phyloP scores from a whole-genome alignment of 192 early-diverging fungal genomes.

The Fimicolochytrium jonesii region DNA sequence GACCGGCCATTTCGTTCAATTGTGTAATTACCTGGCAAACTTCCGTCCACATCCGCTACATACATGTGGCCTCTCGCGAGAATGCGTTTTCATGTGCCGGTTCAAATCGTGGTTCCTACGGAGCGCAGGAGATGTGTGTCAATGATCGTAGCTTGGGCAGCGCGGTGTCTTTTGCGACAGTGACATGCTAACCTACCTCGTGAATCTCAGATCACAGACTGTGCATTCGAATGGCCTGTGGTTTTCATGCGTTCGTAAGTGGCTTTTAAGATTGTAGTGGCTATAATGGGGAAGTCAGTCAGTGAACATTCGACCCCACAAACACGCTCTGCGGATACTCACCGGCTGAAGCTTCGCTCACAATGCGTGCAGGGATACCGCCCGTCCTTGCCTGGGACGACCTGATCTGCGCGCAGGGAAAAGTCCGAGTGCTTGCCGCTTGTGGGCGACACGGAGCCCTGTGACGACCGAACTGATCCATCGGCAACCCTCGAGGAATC shows the following conservation, averaged over 20 bases:
- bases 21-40: slow-evolving; percentile 29
- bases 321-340: neutral
- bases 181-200: slow-evolving; percentile 37
- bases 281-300: slow-evolving; percentile 17
- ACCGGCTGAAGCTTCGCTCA: slow-evolving; percentile 29
- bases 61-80: slow-evolving; percentile 29
- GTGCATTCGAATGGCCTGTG: slow-evolving; percentile 37
- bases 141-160: too few relatives aligned
- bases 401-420: too few relatives aligned
- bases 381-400: slow-evolving; percentile 11
- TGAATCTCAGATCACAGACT: slow-evolving; percentile 30
- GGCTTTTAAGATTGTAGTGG: slow-evolving; percentile 37
- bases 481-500: neutral
- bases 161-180: too few relatives aligned
- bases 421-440: neutral
- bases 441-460: neutral
- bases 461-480: neutral
- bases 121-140: too few relatives aligned
- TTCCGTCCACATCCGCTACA: slow-evolving; percentile 31
- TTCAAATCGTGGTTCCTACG: slow-evolving; percentile 41
- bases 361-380: slow-evolving; percentile 23
- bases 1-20: neutral
- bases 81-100: slow-evolving; percentile 38
- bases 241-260: slow-evolving; percentile 40
- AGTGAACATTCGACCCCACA: neutral